Conservation (phyloP, 2,329 filamentous ascomycete genomes). For the Fusarium brevicatenulatum region DNA sequence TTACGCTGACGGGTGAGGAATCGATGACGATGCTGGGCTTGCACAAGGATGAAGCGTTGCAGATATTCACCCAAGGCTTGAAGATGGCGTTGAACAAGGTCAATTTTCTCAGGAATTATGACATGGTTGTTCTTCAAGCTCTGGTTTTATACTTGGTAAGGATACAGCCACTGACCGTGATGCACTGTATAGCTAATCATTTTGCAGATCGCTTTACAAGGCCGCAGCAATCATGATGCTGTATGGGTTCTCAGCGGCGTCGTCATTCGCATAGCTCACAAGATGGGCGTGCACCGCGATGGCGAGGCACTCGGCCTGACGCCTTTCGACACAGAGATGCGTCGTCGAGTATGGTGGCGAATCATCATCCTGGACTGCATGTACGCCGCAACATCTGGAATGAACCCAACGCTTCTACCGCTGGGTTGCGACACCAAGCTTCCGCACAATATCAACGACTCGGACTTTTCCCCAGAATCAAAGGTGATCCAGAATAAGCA, state of each 20-base stretch:
- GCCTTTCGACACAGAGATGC: constrained; percentile 4
- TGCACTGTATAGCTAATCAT: rapidly evolving
- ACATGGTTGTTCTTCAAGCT: constrained; percentile 1
- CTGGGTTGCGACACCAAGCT: not conserved
- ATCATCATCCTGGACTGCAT: constrained; percentile 12
- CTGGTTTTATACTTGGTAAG: not conserved
- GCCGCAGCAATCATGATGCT: constrained; percentile 5
- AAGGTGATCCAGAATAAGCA: not conserved
- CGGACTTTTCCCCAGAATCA: not conserved
- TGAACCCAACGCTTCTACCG: not conserved
- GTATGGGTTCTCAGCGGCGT: constrained; percentile 11
- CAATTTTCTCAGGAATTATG: constrained; percentile 7
- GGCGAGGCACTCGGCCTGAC: not conserved
- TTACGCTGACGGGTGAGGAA: not conserved
- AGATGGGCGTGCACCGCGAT: constrained; percentile 11
- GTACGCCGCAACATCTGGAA: constrained; percentile 13
- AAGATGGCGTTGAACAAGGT: constrained; percentile 6
- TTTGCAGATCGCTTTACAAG: not conserved
- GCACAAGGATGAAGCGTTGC: not conserved
- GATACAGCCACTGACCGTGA: rapidly evolving
- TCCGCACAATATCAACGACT: not conserved
- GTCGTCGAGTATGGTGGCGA: constrained; percentile 15
- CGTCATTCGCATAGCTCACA: constrained; percentile 11
- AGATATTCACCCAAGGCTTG: constrained; percentile 4
- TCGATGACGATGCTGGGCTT: not conserved